Base-by-base conservation (phyloP, 2,329 filamentous ascomycete genomes). In the Beauveria asiatica region DNA sequence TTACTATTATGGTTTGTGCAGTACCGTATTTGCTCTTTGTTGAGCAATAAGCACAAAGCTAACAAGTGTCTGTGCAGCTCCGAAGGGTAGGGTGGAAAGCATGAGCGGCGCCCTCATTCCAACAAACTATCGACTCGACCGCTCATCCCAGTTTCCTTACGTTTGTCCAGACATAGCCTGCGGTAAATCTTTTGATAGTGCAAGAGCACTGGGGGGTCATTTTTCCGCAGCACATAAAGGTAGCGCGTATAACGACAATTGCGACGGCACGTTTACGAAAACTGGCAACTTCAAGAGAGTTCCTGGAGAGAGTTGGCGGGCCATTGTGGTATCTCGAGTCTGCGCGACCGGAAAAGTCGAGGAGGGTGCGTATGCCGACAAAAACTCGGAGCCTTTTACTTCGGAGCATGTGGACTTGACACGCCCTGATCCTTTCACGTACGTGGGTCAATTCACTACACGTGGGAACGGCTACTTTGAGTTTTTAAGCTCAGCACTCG, bases 91-190 rank as follows among this genome's bases (percentile, higher is more conserved):
- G 21, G 3, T 41, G 5, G 21, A 8, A 11, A 53, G 13, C 19
- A 53, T 59, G 57, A 21, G 16, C 27, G 74, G 75, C 5, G 67
- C 65, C 21, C 41, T 75, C 11, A 60, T 75, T 39, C 75, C 75
- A n/a, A 61, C 59, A 5, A 56, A 56, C 19, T 61, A 61, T 30
- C 10, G 11, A 17, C 19, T 41, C 10, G 9, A 42, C 11, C 37
- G 2, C 11, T 16, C 16, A 3, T 17, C 39, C 11, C 6, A 10
- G 13, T 21, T 3, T 19, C 69, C 65, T 1, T 71, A 60, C 53
- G 62, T 69, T n/a, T 73, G 71, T 52, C 70, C 72, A 4, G 63
- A 72, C 2, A 66, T 67, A 1, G 59, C 59, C 13, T 73, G 72
- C 45, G 62, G 64, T 2, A 60, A 44, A 4, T 25, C 65, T 2